Evolutionary conservation across 352 stramenopile species (phyloP), one percentile per base, ranked within the genome.

Genomic region (Globisporangium ultimum): DNA sequence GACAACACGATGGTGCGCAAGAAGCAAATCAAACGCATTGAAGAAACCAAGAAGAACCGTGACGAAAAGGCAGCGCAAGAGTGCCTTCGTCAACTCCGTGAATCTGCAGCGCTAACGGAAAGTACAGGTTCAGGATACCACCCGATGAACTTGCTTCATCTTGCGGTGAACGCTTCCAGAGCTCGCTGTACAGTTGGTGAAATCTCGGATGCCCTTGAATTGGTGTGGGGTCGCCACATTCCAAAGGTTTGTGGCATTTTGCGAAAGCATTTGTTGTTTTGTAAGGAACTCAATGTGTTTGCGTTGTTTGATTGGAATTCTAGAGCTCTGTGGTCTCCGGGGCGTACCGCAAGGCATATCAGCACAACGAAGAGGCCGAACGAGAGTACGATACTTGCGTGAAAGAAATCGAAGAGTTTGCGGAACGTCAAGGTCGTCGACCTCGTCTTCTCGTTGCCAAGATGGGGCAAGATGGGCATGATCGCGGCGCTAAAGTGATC

Each of bases 401-500:
- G 22, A 82, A 82, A 22, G 71, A 87, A 61, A 93, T 98, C 18
- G 88, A 98, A 62, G 80, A 80, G 24, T 99, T 99, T 76, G 90
- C 93, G 32, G 66, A 97, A 61, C 69, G 61, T 13, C 87, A 98
- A 53, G 97, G 97, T 43, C 86, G 97, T 55, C 84, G 96, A 42
- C 97, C 96, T 48, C 84, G 96, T 58, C 94, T 99, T 65, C 68
- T 99, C 28, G 91, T 99, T 14, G 94, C 95, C 43, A 98, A 98
- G 70, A 97, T 97, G 86, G 89, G 93, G 34, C 94, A 98, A 76
- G 97, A 99, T 72, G 97, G 96, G 24, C 97, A 99, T 66, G 97
- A 99, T 69, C 87, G 97, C 61, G 97, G 97, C 53, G 97, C 95
- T 24, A 99, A 98, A 67, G 94, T 99, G 14, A 98, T 99, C 67